Evolutionary conservation across 331 rosid genomes (phyloP), one percentile per base, ranked within the genome.

Genomic region (Phaseolus coccineus): DNA sequence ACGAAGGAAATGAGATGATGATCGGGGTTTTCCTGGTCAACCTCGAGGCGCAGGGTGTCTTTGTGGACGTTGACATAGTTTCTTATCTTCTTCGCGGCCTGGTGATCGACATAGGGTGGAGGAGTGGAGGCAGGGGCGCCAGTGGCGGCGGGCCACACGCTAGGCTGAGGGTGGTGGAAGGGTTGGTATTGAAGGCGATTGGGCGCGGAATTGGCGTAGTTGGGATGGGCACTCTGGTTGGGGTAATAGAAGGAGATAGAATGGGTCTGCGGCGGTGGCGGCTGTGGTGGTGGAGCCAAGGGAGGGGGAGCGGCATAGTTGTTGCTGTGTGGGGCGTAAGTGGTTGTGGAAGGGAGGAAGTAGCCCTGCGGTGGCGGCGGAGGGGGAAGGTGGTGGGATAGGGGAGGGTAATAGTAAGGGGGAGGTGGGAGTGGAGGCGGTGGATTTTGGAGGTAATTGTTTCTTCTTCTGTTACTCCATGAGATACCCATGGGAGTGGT

Each of bases 101-200:
- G 95, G 67, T 91, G 97, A 70, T 91, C 97, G n/a, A 94, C 96
- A 22, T 83, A 87, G 24, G 91, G 97, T 10, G 91, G 93, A 8
- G 87, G 89, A 3, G 68, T 59, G 15, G 65, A 16, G 30, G 74
- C 4, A 40, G 50, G 4, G 7, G 89, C 80, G 52, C 85, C 85
- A 78, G 83, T 44, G 66, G 87, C 56, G 1, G 81, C 56, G 0
- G 82, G 30, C 95, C 93, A 90, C 19, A 85, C 82, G 75, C 63
- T 57, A 30, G 85, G 70, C 68, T 88, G 97, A 80, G 85, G 67
- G 71, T 90, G 97, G 79, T 84, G 84, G 73, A 74, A 86, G 42
- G 90, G 91, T 19, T 87, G 92, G 64, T 76, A 87, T 28, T 78
- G 83, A 74, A 71, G 58, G 4, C 88, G 89, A 56, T 69, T 82